phyloP scores from a whole-genome alignment of 495 filamentous ascomycete genomes.

The Hypoxylon perforatum region DNA sequence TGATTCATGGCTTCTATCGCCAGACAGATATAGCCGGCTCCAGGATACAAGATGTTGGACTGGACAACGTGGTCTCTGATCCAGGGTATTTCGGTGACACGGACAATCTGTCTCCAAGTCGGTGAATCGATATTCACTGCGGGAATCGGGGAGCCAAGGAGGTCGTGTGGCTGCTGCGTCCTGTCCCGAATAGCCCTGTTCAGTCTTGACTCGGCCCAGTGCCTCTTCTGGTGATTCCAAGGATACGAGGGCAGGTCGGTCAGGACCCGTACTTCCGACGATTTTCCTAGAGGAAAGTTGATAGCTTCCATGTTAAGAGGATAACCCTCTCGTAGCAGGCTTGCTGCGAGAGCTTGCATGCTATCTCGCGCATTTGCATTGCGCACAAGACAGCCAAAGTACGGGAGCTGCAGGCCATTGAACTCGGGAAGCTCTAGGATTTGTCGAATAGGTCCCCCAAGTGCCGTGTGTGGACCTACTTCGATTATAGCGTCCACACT shows the following conservation, averaged over 20 bases:
- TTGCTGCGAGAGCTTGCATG: slow-evolving; percentile 29
- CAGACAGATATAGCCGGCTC: slow-evolving; percentile 59
- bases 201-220: slow-evolving; percentile 54
- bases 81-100: slow-evolving; percentile 55
- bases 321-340: slow-evolving; percentile 8
- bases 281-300: slow-evolving; percentile 23
- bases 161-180: slow-evolving; percentile 49
- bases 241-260: slow-evolving; percentile 44
- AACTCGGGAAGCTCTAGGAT: slow-evolving; percentile 16
- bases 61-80: slow-evolving; percentile 41
- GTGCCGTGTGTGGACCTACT: slow-evolving; percentile 55
- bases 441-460: slow-evolving; percentile 45
- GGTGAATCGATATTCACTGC: slow-evolving; percentile 3
- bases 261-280: slow-evolving; percentile 28
- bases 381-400: slow-evolving; percentile 28
- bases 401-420: slow-evolving; percentile 8
- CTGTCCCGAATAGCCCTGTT: slow-evolving; percentile 34
- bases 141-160: slow-evolving; percentile 49
- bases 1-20: slow-evolving; percentile 61
- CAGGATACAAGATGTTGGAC: slow-evolving; percentile 57
- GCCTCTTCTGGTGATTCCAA: slow-evolving; percentile 53
- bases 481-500: slow-evolving; percentile 43
- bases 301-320: slow-evolving; percentile 15
- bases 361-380: slow-evolving; percentile 24
- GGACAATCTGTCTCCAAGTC: neutral